phyloP scores from a whole-genome alignment of 2,329 filamentous ascomycete species.

The Lecanicillium sp. region DNA sequence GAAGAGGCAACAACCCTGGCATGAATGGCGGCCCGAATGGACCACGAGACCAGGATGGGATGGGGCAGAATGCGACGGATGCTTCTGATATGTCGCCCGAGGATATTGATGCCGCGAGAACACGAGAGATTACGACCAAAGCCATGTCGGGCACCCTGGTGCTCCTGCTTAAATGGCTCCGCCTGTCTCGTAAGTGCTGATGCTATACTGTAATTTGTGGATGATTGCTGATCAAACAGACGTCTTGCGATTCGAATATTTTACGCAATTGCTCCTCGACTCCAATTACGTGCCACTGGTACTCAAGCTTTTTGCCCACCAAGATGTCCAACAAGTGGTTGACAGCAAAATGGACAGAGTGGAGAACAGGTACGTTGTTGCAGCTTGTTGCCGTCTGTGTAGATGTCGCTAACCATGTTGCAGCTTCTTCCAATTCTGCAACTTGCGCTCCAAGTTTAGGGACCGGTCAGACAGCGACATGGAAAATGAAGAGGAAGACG shows the following conservation, averaged over 20 bases:
- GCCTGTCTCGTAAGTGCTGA: conserved; percentile 77
- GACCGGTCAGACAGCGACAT: conserved; percentile 23
- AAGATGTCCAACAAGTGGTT: conserved; percentile 85
- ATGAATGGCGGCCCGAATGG: conserved; percentile 29
- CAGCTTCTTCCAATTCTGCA: conserved; percentile 90
- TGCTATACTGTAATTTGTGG: too few species aligned
- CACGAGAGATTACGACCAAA: conserved; percentile 82
- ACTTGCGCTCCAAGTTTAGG: conserved; percentile 50
- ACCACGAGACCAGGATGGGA: conserved; percentile 23
- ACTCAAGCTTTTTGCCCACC: conserved; percentile 86
- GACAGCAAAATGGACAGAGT: conserved; percentile 78
- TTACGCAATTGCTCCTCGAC: conserved; percentile 87
- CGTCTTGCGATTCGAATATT: conserved; percentile 89
- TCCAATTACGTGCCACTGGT: conserved; percentile 92
- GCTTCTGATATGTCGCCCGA: conserved; percentile 52
- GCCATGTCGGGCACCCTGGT: conserved; percentile 85
- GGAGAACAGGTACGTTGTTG: conserved; percentile 60
- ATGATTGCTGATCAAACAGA: too few species aligned
- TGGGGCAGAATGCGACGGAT: conserved; percentile 25
- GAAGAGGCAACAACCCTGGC: conserved; percentile 27
- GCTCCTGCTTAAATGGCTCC: conserved; percentile 92
- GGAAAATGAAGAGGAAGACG: conserved; percentile 15
- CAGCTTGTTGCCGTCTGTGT: background rate
- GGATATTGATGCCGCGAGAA: conserved; percentile 73
- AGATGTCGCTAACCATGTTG: conserved; percentile 13